A percentile compares a stretch with the other conserved stretches of the same genome.
Conservation (phyloP, 257 asterid species). For the Scutellaria minor region DNA sequence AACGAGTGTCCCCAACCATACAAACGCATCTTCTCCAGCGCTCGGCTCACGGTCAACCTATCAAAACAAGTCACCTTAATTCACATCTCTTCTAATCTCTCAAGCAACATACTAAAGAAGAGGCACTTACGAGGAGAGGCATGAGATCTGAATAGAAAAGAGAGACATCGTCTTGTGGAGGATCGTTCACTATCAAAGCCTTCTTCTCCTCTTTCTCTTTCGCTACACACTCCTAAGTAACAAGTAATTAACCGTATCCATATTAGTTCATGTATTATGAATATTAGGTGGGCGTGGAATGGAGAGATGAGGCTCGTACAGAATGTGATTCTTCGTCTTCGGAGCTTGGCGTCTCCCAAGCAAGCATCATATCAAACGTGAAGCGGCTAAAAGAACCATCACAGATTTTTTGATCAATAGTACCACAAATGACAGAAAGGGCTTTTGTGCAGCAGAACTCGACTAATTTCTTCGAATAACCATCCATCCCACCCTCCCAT, state of each 20-base stretch:
- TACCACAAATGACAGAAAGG: constrained; percentile 50
- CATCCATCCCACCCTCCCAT: constrained; percentile 53
- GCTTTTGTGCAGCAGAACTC: constrained; percentile 74
- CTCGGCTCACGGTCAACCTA: constrained; percentile 73
- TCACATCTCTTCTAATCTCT: not conserved
- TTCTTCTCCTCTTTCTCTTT: constrained; percentile 71
- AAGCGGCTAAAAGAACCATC: constrained; percentile 75
- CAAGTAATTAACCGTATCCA: not conserved
- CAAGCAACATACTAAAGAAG: not conserved
- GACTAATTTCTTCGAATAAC: constrained; percentile 65
- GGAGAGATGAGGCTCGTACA: constrained; percentile 37
- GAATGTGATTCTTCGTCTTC: constrained; percentile 51
- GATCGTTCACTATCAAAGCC: constrained; percentile 26
- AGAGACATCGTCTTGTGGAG: constrained; percentile 67
- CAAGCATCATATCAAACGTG: constrained; percentile 93
- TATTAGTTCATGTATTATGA: not conserved
- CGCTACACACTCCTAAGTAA: constrained; percentile 56
- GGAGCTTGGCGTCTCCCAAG: constrained; percentile 77
- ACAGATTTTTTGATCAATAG: constrained; percentile 53
- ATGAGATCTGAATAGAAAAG: constrained; percentile 88
- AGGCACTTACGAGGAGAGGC: constrained; percentile 82
- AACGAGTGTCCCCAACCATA: constrained; percentile 71
- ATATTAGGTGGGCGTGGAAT: not conserved
- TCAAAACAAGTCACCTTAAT: constrained; percentile 15
- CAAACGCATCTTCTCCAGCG: constrained; percentile 75